phyloP scores from a whole-genome alignment of 2,329 filamentous ascomycete genomes.

The Neodidymelliopsis sp. region DNA sequence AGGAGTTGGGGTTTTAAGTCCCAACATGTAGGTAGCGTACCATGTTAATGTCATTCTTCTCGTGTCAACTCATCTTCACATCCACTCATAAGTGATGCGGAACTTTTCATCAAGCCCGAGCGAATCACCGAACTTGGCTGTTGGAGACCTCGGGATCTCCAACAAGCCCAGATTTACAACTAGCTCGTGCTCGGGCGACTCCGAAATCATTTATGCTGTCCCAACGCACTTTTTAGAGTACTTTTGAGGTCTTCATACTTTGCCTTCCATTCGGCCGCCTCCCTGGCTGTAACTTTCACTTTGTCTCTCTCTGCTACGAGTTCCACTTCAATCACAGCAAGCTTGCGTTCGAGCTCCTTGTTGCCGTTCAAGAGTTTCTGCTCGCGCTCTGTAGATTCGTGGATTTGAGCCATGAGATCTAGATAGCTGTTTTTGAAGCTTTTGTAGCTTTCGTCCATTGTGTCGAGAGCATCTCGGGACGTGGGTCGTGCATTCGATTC shows the following conservation, averaged over 20 bases:
- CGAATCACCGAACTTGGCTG: too few species aligned
- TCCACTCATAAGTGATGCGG: too few species aligned
- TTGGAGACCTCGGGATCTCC: background rate
- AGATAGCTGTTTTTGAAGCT: background rate
- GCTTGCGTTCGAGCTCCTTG: background rate
- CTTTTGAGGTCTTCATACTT: background rate
- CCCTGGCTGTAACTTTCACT: background rate
- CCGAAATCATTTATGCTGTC: background rate
- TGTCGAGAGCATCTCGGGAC: background rate
- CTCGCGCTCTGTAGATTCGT: background rate
- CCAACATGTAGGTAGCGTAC: too few species aligned
- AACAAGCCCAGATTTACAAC: background rate
- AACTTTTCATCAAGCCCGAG: too few species aligned
- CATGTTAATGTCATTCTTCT: too few species aligned
- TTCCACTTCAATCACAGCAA: background rate
- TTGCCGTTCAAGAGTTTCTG: background rate
- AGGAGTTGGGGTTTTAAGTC: background rate
- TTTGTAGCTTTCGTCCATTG: background rate
- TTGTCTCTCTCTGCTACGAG: background rate
- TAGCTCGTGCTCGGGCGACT: background rate
- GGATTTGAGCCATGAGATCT: background rate
- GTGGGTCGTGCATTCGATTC: too few species aligned
- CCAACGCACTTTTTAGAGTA: background rate
- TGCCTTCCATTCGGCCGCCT: background rate
- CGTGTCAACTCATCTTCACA: too few species aligned